Base-by-base conservation (phyloP, 202 grass and related monocot species). In the Zizania palustris region DNA sequence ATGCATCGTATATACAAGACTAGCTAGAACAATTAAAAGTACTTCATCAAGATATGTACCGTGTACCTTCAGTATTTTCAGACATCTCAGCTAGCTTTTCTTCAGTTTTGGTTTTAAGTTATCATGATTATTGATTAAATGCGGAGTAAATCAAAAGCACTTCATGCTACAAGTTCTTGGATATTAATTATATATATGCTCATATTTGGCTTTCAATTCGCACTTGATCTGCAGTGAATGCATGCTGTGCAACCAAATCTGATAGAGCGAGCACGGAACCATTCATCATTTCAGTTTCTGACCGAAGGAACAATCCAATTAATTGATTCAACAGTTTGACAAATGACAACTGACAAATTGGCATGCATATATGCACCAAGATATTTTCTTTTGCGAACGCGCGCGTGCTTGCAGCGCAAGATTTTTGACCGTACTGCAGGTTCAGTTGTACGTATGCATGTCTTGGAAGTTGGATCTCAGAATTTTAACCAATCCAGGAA, bases 141-240 rank as follows among this genome's bases (percentile, higher is more conserved):
- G 45, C 69, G 6, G 38, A 45, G 64, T 68, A 4, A 63, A 69
- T 39, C 63, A 73, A 57, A 56, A 58, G 56, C 18, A 40, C 6
- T 16, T 15, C 20, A 49, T 22, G 43, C 6, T 7, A 42, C 0
- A 82, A 60, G 21, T 28, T 43, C 57, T 11, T 7, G 7, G 7
- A 42, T 42, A 6, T 42, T 42, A 42, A 20, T 20, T 40, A 2
- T 6, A 69, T 77, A 42, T 69, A 74, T 60, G 38, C 54, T 13
- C 48, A 18, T 38, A 18, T 44, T 28, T 16, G 74, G 78, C 78
- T 55, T 40, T 13, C n/a, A n/a, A n/a, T n/a, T n/a, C 61, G 81
- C 61, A 34, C n/a, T 19, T 74, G 44, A 59, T 62, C 67, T 64
- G 60, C 11, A 44, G 45, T 33, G 22, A 62, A 78, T 61, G 60